Conservation (phyloP, 164 flowering plant species). For the Platanus orientalis region DNA sequence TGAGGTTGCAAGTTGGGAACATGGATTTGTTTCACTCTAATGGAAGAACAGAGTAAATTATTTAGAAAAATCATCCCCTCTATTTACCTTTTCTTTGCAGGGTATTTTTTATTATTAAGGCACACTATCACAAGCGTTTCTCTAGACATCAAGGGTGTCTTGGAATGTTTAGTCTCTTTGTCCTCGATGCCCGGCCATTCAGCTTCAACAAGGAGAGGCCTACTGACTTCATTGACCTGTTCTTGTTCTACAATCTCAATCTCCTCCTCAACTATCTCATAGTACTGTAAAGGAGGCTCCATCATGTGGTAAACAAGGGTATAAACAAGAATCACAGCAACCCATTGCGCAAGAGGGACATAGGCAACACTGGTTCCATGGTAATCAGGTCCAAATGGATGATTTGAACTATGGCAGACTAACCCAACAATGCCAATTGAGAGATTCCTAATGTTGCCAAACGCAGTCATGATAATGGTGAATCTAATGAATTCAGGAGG, state of each 20-base stretch:
- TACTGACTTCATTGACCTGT: constrained; percentile 31
- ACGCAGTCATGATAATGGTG: constrained; percentile 79
- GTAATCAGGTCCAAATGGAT: constrained; percentile 70
- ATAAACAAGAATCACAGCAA: constrained; percentile 75
- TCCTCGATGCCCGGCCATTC: constrained; percentile 96
- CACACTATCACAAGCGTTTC: constrained; percentile 7
- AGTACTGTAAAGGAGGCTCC: constrained; percentile 85
- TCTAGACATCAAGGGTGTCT: constrained; percentile 71
- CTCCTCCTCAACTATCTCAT: constrained; percentile 53
- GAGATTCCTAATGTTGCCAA: constrained; percentile 87
- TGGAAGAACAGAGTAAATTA: too few relatives aligned
- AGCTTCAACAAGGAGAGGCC: constrained; percentile 78
- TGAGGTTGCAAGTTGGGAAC: too few relatives aligned
- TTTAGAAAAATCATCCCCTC: too few relatives aligned
- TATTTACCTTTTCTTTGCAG: too few relatives aligned
- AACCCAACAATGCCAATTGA: constrained; percentile 73
- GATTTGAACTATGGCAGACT: constrained; percentile 57
- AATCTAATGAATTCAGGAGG: constrained; percentile 65
- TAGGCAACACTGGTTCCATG: constrained; percentile 65
- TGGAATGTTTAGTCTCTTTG: constrained; percentile 69
- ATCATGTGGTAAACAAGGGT: constrained; percentile 97
- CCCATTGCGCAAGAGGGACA: constrained; percentile 90
- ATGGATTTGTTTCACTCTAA: too few relatives aligned
- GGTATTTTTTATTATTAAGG: too few relatives aligned
- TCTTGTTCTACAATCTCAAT: constrained; percentile 37